phyloP scores from a whole-genome alignment of 2,329 filamentous ascomycete genomes.

The Ophiostoma quercus region DNA sequence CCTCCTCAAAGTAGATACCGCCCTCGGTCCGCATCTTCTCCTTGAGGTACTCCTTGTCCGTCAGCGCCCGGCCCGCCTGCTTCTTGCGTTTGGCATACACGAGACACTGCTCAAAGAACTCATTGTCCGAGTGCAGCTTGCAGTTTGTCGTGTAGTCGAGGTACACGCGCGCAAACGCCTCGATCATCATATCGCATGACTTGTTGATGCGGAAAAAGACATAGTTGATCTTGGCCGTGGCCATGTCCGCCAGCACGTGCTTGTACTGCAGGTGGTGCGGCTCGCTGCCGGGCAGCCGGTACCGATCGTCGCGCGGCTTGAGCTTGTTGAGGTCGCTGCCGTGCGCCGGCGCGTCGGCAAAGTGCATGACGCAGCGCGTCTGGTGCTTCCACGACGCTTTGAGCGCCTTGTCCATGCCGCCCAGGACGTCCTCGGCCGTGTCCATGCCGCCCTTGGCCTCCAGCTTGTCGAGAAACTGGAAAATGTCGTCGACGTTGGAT shows the following conservation, averaged over 20 bases:
- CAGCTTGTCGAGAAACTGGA: constrained; percentile 30
- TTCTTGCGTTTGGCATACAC: not conserved
- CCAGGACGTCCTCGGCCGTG: constrained; percentile 36
- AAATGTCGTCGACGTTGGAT: constrained; percentile 26
- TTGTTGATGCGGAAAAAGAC: constrained; percentile 32
- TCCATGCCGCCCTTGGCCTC: constrained; percentile 33
- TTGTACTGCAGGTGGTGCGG: constrained; percentile 32
- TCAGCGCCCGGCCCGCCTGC: not conserved
- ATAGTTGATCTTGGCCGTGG: constrained; percentile 33
- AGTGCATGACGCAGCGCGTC: constrained; percentile 36
- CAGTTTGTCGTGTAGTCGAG: constrained; percentile 25
- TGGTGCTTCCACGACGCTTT: constrained; percentile 34
- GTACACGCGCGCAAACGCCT: constrained; percentile 30
- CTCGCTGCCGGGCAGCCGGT: constrained; percentile 30
- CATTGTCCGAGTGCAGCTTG: constrained; percentile 30
- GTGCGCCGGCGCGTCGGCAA: constrained; percentile 35
- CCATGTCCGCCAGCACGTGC: constrained; percentile 29
- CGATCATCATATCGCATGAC: constrained; percentile 33
- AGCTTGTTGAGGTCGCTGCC: constrained; percentile 30
- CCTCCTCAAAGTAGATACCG: constrained; percentile 31
- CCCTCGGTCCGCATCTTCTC: constrained; percentile 19
- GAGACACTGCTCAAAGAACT: constrained; percentile 10
- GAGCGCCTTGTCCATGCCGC: constrained; percentile 34
- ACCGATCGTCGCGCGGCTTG: constrained; percentile 26
- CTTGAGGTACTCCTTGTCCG: constrained; percentile 5